phyloP scores from a whole-genome alignment of 129 eudicot genomes.

The Glebionis coronaria region DNA sequence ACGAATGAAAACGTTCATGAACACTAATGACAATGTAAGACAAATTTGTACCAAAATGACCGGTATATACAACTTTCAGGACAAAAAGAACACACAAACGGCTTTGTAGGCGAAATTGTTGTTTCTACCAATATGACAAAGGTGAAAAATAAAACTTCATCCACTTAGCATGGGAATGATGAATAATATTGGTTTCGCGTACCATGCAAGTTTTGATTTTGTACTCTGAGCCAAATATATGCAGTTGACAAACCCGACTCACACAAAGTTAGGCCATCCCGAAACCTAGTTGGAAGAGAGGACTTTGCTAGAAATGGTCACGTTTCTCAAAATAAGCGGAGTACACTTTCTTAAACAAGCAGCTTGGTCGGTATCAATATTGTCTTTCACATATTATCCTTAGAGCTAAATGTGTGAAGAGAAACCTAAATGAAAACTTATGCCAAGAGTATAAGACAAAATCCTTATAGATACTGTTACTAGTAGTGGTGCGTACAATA shows the following conservation, averaged over 20 bases:
- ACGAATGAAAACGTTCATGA: neutral
- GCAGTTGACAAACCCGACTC: no score
- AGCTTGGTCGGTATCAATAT: neutral
- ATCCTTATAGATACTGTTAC: neutral
- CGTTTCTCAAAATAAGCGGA: no score
- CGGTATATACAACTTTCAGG: neutral
- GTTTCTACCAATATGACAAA: neutral
- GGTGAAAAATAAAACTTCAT: neutral
- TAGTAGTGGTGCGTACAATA: constrained; percentile 16
- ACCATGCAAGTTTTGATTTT: no score
- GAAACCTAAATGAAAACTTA: neutral
- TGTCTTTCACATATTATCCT: neutral
- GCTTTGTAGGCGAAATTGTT: neutral
- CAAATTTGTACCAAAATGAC: neutral
- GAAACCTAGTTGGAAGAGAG: no score
- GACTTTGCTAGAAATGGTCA: no score
- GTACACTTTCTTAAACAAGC: no score
- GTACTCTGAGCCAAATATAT: no score
- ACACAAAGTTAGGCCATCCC: no score
- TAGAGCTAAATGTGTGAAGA: neutral
- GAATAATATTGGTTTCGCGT: no score
- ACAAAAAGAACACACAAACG: constrained; percentile 1
- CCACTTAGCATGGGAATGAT: neutral
- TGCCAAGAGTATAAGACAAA: constrained; percentile 1
- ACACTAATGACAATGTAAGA: neutral